Percentiles rank a stretch among this genome's conserved stretches.
Evolutionary conservation across 2,329 filamentous ascomycete species (phyloP).

Genomic region (Xylariaceae sp.): DNA sequence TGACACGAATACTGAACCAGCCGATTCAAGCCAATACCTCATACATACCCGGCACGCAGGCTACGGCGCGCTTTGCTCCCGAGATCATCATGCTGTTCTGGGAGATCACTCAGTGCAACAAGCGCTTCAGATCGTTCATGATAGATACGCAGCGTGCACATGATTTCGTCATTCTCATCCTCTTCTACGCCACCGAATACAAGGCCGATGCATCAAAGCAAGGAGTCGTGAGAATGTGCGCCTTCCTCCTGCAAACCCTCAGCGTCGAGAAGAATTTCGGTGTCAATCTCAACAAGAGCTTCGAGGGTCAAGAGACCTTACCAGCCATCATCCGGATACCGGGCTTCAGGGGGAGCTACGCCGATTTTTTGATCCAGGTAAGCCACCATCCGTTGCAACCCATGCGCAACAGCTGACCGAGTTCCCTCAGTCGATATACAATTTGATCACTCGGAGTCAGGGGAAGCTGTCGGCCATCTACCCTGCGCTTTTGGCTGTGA

Average conservation of each 20-base stretch:
- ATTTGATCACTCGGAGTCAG: slow-evolving; percentile 82
- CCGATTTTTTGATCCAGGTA: slow-evolving; percentile 87
- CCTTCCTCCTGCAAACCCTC: slow-evolving; percentile 91
- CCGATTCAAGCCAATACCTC: slow-evolving; percentile 83
- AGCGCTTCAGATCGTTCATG: slow-evolving; percentile 91
- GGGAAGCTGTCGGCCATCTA: slow-evolving; percentile 87
- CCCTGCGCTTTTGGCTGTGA: slow-evolving; percentile 80
- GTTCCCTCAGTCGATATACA: slow-evolving; percentile 68
- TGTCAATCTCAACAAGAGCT: slow-evolving; percentile 78
- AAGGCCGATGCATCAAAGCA: slow-evolving; percentile 81
- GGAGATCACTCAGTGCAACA: slow-evolving; percentile 96
- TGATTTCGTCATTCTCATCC: slow-evolving; percentile 81
- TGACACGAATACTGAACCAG: slow-evolving; percentile 86
- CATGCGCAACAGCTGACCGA: slow-evolving; percentile 12
- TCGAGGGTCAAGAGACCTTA: slow-evolving; percentile 81
- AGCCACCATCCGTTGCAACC: slow-evolving; percentile 27
- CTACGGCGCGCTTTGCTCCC: slow-evolving; percentile 76
- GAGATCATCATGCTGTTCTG: slow-evolving; percentile 97
- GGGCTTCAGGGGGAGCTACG: slow-evolving; percentile 83
- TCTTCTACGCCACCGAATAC: slow-evolving; percentile 91
- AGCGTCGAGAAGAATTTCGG: slow-evolving; percentile 91
- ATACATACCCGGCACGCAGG: slow-evolving; percentile 79
- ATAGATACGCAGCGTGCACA: slow-evolving; percentile 91
- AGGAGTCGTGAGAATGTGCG: slow-evolving; percentile 90
- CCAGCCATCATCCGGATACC: slow-evolving; percentile 73